Evolutionary conservation across 1,139 yeast genomes (phyloP).

Genomic region (Kodamaea ohmeri): DNA sequence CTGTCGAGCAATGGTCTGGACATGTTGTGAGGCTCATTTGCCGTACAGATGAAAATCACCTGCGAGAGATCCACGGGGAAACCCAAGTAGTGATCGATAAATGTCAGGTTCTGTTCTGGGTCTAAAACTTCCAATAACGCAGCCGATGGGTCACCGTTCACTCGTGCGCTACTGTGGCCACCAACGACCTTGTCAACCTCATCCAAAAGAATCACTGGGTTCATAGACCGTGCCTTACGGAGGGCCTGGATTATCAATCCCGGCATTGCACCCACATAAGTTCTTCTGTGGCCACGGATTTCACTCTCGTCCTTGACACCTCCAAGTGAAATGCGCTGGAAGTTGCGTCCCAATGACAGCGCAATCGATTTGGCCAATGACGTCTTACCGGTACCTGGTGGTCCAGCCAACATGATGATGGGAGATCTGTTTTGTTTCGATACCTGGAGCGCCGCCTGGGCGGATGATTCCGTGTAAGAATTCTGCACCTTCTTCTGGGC

Average conservation of each 20-base stretch:
- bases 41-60: slow-evolving; percentile 83
- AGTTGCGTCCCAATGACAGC: slow-evolving; percentile 70
- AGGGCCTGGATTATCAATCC: slow-evolving; percentile 80
- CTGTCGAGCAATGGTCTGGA: slow-evolving; percentile 83
- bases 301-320: slow-evolving; percentile 91
- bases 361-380: slow-evolving; percentile 88
- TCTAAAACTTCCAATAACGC: slow-evolving; percentile 87
- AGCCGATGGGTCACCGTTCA: slow-evolving; percentile 89
- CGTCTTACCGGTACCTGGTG: slow-evolving; percentile 95
- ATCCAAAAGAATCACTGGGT: slow-evolving; percentile 85
- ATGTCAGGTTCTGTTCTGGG: slow-evolving; percentile 81
- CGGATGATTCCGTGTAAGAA: slow-evolving; percentile 19
- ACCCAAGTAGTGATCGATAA: slow-evolving; percentile 83
- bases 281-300: slow-evolving; percentile 87
- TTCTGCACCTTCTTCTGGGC: slow-evolving; percentile 28
- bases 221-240: slow-evolving; percentile 75
- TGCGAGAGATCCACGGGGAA: slow-evolving; percentile 86
- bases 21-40: slow-evolving; percentile 75
- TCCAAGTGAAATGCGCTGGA: slow-evolving; percentile 83
- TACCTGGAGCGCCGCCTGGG: slow-evolving; percentile 23
- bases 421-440: slow-evolving; percentile 56
- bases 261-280: slow-evolving; percentile 94
- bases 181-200: slow-evolving; percentile 84
- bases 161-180: slow-evolving; percentile 45
- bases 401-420: slow-evolving; percentile 81